Conservation (phyloP, 352 stramenopile genomes). For the Globisporangium nodosum region DNA sequence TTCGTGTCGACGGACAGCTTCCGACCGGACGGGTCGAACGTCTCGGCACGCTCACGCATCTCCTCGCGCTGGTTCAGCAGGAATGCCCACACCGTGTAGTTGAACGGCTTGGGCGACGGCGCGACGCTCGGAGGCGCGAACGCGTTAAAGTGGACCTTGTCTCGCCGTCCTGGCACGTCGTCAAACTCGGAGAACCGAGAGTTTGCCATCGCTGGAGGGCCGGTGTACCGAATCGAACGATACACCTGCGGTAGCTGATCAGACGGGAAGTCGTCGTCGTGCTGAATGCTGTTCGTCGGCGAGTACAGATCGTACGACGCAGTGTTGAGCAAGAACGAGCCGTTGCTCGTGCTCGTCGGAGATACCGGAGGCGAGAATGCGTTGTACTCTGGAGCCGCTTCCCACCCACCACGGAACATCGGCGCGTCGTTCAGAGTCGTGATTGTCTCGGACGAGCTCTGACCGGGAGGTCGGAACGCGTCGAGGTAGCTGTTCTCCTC, state of each 20-base stretch:
- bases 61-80: constrained; percentile 60
- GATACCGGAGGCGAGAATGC: constrained; percentile 36
- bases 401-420: constrained; percentile 4
- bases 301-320: constrained; percentile 42
- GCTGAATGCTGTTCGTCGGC: constrained; percentile 49
- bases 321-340: constrained; percentile 16
- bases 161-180: constrained; percentile 34
- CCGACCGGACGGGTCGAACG: constrained; percentile 23
- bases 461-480: constrained; percentile 6
- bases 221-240: constrained; percentile 55
- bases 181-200: constrained; percentile 31
- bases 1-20: constrained; percentile 62
- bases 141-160: constrained; percentile 75
- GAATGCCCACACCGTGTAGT: constrained; percentile 73
- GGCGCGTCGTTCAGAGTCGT: constrained; percentile 5
- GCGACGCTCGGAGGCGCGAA: constrained; percentile 60
- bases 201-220: constrained; percentile 15
- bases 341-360: constrained; percentile 20
- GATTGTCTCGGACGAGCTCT: constrained; percentile 16
- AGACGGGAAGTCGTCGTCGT: constrained; percentile 49
- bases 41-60: constrained; percentile 52
- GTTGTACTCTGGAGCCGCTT: constrained; percentile 26
- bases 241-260: constrained; percentile 73
- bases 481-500: constrained; percentile 10
- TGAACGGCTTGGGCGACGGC: constrained; percentile 56